Conservation (phyloP, 2,329 filamentous ascomycete genomes). For the Cryphonectria japonica region DNA sequence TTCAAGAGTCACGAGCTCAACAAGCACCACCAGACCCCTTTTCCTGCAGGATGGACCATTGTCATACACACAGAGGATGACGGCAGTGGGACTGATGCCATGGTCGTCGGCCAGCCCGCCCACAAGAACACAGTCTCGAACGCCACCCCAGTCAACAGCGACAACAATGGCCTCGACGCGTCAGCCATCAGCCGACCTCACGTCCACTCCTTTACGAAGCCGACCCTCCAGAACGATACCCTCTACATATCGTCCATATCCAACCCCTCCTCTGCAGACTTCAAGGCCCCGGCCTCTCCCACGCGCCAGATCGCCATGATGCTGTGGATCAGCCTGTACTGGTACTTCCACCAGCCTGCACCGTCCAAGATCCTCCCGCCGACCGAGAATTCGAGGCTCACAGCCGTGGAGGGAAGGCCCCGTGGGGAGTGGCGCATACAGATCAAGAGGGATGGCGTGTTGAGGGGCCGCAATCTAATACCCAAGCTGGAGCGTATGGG, state of each 20-base stretch:
- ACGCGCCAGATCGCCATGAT: conserved; percentile 94
- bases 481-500: conserved; percentile 95
- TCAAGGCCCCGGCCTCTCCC: conserved; percentile 77
- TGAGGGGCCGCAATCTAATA: conserved; percentile 80
- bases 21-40: conserved; percentile 64
- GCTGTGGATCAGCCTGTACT: conserved; percentile 91
- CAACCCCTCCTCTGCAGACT: conserved; percentile 78
- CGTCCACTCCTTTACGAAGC: conserved; percentile 69
- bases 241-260: conserved; percentile 93
- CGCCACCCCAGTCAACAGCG: background rate
- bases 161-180: conserved; percentile 4
- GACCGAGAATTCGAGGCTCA: conserved; percentile 65
- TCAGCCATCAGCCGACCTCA: conserved; percentile 38
- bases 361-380: conserved; percentile 65
- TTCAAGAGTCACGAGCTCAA: conserved; percentile 84
- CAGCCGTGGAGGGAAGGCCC: conserved; percentile 72
- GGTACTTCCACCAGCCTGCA: conserved; percentile 92
- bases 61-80: conserved; percentile 73
- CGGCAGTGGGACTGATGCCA: conserved; percentile 25
- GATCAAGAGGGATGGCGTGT: conserved; percentile 84
- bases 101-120: conserved; percentile 14
- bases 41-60: conserved; percentile 88
- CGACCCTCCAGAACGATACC: conserved; percentile 78
- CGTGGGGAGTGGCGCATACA: conserved; percentile 85
- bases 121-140: background rate